Percentiles rank a stretch among this genome's conserved stretches.
These are phyloP conservation scores for Camptophora hylomeconis DNA, from an alignment of 2,329 filamentous ascomycete species.

Conservation along the genomic window DNA sequence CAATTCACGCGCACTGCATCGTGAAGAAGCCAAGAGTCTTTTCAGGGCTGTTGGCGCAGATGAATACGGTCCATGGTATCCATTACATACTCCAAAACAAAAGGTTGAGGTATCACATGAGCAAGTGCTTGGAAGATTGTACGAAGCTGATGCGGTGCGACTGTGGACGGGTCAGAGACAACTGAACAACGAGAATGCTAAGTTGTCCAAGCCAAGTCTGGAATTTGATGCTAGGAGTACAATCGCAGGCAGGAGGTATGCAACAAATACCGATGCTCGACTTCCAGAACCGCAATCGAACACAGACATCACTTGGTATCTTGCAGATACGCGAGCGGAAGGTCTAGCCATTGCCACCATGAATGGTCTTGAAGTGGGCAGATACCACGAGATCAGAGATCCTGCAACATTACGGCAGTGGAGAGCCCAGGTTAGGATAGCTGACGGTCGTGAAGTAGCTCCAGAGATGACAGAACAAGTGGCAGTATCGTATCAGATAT, in stretches of 20 bases:
- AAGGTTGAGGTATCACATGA: slow-evolving; percentile 36
- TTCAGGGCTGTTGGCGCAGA: slow-evolving; percentile 29
- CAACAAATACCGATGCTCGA: slow-evolving; percentile 33
- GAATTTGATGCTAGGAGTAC: slow-evolving; percentile 35
- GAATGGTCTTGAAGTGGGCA: slow-evolving; percentile 39
- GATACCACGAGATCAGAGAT: slow-evolving; percentile 32
- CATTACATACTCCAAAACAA: slow-evolving; percentile 28
- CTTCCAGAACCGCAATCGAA: slow-evolving; percentile 29
- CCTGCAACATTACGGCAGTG: slow-evolving; percentile 25
- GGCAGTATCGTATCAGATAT: neutral
- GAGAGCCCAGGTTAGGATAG: slow-evolving; percentile 31
- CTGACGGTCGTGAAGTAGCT: slow-evolving; percentile 24
- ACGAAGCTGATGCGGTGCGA: slow-evolving; percentile 36
- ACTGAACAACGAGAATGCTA: slow-evolving; percentile 18
- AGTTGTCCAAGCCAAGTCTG: slow-evolving; percentile 21
- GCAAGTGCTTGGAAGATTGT: slow-evolving; percentile 41
- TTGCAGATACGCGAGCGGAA: slow-evolving; percentile 43
- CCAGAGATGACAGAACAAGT: neutral
- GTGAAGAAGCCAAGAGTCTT: slow-evolving; percentile 21
- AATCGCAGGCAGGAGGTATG: slow-evolving; percentile 34
- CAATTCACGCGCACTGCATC: slow-evolving; percentile 15
- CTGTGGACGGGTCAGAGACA: slow-evolving; percentile 15
- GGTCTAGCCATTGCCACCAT: slow-evolving; percentile 42
- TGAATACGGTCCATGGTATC: slow-evolving; percentile 41
- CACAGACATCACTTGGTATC: slow-evolving; percentile 35